Evolutionary conservation across 176 grass and related monocot genomes (phyloP), one percentile per base, ranked within the genome.

Genomic region (Echinochloa phyllopogon): DNA sequence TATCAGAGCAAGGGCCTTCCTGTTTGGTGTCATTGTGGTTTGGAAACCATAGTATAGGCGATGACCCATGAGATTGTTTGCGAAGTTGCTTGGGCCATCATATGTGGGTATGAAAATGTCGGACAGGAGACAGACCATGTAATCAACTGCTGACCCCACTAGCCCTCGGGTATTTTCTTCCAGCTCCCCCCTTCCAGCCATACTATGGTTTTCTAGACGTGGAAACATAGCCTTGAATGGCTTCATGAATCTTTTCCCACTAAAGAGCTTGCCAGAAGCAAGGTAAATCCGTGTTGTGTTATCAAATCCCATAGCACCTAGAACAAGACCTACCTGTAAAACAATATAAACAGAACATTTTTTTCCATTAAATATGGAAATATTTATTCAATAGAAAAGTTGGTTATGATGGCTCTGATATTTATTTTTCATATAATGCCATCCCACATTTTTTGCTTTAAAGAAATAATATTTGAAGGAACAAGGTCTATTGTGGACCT

Each of bases 81-180:
- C 96, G 23, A 99, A 99, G 83, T 99, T 99, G 87, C 96, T 99
- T 13, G 94, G 96, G 50, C 96, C 96, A 61, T 96, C 93, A 61
- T 99, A 99, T n/a, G 96, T 96, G 4, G 96, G 93, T 15, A 99
- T 81, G 72, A 99, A 99, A 87, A 99, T 96, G 80, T 99, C 96
- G 1, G 96, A 99, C 23, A 96, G 74, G 49, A 99, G 91, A 63
- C 96, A 99, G 55, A 99, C 96, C 96, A 99, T 99, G 86, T 96
- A 99, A 81, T 99, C 96, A 75, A 99, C 86, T 55, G 96, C 96
- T 1, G 96, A 94, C 41, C 96, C 94, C 0, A 75, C 93, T 14
- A 99, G 89, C 49, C 94, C 96, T 83, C 59, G 75, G 36, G 87
- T 84, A 86, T 89, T 89, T 72, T 92, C 95, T 89, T 95, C 93